Evolutionary conservation across 805 yeast species (phyloP), one percentile per base, ranked within the genome.

Genomic region (Tetrapisispora nanseiensis): DNA sequence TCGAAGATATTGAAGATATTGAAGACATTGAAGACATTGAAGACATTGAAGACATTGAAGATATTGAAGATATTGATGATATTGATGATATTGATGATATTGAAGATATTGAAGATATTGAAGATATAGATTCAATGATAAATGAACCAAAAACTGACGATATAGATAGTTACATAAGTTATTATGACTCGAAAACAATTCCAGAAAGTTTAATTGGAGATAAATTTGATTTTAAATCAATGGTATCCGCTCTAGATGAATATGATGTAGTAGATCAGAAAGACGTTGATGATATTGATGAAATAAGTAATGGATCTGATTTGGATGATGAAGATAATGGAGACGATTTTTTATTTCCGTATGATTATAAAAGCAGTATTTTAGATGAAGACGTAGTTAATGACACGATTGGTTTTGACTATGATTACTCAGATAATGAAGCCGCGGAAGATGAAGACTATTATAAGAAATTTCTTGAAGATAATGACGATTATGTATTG

Each of bases 221-320:
- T 22, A 22, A 22, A 37, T 37, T 20, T n/a, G 54, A 48, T 20
- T 26, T 55, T 8, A 43, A 43, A 10, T 54, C 61, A 12, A 42
- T 56, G 39, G 56, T 51, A 1, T 45, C 61, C 3, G 59, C 56
- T 6, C 41, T 59, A 9, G 62, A 57, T 43, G 62, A 59, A 44
- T 59, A 57, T 39, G 59, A 56, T 19, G 55, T 56, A 2, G 50
- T 52, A 16, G 37, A 47, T 29, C 32, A 50, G 24, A 46, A 45
- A 11, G 48, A 44, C 12, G 40, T 44, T 6, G 27, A 11, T 8
- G 24, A 28, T 10, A 18, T 22, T n/a, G 13, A 31, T 28, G 33
- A 22, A 39, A 19, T 35, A 13, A 33, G 27, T 26, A 37, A 42
- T 22, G 31, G 47, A 21, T 42, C 44, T n/a, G 46, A 42, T 16